phyloP scores from a whole-genome alignment of 306 rosid genomes.

The Geum urbanum region DNA sequence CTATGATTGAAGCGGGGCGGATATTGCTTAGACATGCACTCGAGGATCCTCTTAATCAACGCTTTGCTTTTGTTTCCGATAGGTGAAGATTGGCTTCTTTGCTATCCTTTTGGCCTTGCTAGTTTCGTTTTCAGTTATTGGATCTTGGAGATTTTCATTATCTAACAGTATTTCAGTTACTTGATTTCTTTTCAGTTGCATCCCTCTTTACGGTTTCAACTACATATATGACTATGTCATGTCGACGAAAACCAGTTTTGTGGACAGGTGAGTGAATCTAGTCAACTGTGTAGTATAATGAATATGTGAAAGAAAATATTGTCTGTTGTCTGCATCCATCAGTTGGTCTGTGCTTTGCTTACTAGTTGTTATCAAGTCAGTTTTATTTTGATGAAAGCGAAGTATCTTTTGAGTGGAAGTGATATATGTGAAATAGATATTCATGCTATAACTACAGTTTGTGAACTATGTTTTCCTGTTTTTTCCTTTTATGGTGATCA shows the following conservation, averaged over 20 bases:
- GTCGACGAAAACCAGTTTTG: slow-evolving; percentile 85
- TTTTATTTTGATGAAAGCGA: not conserved
- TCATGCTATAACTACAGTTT: not conserved
- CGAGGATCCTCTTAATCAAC: slow-evolving; percentile 70
- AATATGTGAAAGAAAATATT: not conserved
- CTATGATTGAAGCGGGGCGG: slow-evolving; percentile 93
- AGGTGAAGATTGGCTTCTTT: slow-evolving; percentile 65
- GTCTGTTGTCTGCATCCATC: not conserved
- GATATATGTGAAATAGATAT: not conserved
- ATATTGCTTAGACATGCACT: slow-evolving; percentile 82
- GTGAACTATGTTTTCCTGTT: not conserved
- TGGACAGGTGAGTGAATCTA: slow-evolving; percentile 68
- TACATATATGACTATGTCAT: slow-evolving; percentile 79
- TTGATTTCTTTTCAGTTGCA: slow-evolving; percentile 84
- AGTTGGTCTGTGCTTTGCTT: not conserved
- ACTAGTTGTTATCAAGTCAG: not conserved
- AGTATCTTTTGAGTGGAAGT: not conserved
- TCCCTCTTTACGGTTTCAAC: slow-evolving; percentile 95
- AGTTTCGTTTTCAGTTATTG: not conserved
- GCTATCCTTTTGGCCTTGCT: not conserved
- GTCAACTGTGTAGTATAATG: not conserved
- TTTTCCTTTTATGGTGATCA: not conserved
- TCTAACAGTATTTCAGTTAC: slow-evolving; percentile 62
- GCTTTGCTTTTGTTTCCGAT: slow-evolving; percentile 93
- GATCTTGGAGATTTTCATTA: not conserved